phyloP scores from a whole-genome alignment of 441 rosid genomes.

The Eutrema salsugineum region DNA sequence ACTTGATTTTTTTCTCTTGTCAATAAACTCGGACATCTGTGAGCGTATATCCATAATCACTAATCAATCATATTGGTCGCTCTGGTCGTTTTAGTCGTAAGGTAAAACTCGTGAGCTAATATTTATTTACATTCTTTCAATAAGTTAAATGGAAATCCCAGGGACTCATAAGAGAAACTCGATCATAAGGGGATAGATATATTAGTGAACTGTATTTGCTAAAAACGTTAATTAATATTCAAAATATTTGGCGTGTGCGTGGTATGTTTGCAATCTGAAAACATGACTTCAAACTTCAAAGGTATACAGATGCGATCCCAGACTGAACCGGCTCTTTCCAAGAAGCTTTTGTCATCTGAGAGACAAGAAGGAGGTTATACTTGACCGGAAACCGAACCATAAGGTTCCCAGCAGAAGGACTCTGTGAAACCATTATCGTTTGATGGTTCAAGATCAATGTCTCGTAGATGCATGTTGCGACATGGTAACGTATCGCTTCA shows the following conservation, averaged over 20 bases:
- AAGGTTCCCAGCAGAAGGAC: slow-evolving; percentile 84
- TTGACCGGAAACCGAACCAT: slow-evolving; percentile 57
- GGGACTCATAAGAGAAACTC: background rate
- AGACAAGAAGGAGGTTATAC: slow-evolving; percentile 70
- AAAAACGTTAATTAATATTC: background rate
- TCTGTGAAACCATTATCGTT: slow-evolving; percentile 32
- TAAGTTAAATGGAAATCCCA: background rate
- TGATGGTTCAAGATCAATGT: slow-evolving; percentile 50
- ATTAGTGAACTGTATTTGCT: background rate
- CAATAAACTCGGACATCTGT: too few species aligned
- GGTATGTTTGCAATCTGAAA: background rate
- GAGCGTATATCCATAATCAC: too few species aligned
- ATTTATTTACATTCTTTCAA: background rate
- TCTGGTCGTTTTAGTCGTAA: too few species aligned
- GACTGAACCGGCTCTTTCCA: slow-evolving; percentile 39
- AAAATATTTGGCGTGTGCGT: background rate
- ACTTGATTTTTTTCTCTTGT: background rate
- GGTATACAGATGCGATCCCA: slow-evolving; percentile 20
- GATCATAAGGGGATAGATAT: background rate
- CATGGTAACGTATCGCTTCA: slow-evolving; percentile 78
- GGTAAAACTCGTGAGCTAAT: background rate
- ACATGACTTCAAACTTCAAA: slow-evolving; percentile 37
- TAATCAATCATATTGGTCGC: too few species aligned
- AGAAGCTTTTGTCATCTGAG: slow-evolving; percentile 31
- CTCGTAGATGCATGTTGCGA: slow-evolving; percentile 54